A percentile compares a stretch with the other conserved stretches of the same genome.
phyloP scores from a whole-genome alignment of 2,329 filamentous ascomycete genomes.

The Ambrosiella xylebori region DNA sequence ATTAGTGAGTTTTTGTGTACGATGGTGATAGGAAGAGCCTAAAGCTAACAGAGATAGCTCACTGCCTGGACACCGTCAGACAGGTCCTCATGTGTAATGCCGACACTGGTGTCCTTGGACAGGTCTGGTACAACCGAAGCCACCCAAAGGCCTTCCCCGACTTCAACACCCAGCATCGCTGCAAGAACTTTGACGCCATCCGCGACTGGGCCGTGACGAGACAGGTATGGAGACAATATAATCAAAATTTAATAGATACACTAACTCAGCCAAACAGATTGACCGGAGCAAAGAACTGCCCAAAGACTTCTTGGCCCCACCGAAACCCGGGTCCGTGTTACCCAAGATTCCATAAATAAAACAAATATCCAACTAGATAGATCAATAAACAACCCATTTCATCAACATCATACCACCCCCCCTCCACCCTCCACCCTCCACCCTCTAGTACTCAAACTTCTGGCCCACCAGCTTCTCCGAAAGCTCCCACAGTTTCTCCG shows the following conservation, averaged over 20 bases:
- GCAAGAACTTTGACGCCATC: conserved; percentile 38
- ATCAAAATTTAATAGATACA: background rate
- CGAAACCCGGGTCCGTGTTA: conserved; percentile 2
- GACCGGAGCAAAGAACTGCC: conserved; percentile 10
- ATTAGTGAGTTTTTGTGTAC: conserved; percentile 25
- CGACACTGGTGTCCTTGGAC: conserved; percentile 42
- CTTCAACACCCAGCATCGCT: conserved; percentile 43
- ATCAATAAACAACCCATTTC: background rate
- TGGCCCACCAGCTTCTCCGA: conserved; percentile 12
- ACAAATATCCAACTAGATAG: no score
- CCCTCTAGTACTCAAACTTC: conserved; percentile 2
- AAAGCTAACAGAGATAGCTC: conserved; percentile 22
- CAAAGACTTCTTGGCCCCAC: conserved; percentile 10
- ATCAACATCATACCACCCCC: background rate
- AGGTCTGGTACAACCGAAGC: conserved; percentile 37
- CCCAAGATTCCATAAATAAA: conserved; percentile 4
- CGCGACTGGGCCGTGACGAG: conserved; percentile 35
- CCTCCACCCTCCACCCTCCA: no score
- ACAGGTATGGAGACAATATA: conserved; percentile 23
- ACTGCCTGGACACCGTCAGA: conserved; percentile 43
- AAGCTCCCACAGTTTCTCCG: conserved; percentile 14
- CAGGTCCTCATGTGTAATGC: conserved; percentile 47
- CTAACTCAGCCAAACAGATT: conserved; percentile 1
- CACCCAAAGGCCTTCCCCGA: conserved; percentile 37
- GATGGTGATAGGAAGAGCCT: background rate